phyloP scores from a whole-genome alignment of 2,329 filamentous ascomycete genomes.

The Colletotrichum falcatum region DNA sequence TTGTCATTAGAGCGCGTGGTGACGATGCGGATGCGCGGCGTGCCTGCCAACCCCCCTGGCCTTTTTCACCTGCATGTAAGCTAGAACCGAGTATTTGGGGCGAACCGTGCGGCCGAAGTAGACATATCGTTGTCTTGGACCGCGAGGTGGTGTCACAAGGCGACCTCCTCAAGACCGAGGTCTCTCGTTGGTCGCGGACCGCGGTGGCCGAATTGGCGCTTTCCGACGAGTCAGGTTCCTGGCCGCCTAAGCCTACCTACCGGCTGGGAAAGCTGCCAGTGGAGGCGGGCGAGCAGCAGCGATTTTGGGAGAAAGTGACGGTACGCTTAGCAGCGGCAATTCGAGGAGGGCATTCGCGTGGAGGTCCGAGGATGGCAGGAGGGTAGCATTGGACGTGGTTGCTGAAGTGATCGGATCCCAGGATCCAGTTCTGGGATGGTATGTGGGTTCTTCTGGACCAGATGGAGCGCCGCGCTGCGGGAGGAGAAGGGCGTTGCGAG shows the following conservation, averaged over 20 bases:
- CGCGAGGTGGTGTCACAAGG: constrained; percentile 28
- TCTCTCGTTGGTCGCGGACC: background rate
- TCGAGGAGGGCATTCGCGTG: constrained; percentile 19
- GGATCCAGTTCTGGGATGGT: constrained; percentile 30
- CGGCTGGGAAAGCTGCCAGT: background rate
- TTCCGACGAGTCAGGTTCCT: constrained; percentile 33
- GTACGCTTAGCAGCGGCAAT: constrained; percentile 31
- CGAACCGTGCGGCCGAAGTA: constrained; percentile 6
- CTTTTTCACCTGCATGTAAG: constrained; percentile 31
- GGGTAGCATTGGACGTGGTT: constrained; percentile 31
- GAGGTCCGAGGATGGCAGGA: constrained; percentile 8
- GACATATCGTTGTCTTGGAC: constrained; percentile 16
- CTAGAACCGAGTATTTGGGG: constrained; percentile 35
- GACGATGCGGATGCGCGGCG: constrained; percentile 28
- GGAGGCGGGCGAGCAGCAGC: background rate
- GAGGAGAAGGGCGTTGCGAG: constrained; percentile 7
- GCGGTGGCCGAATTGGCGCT: constrained; percentile 6
- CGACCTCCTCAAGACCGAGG: constrained; percentile 2
- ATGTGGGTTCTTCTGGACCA: constrained; percentile 1
- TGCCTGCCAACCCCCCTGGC: constrained; percentile 24
- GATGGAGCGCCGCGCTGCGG: constrained; percentile 27
- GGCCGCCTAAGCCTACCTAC: background rate
- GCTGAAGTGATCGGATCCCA: constrained; percentile 38
- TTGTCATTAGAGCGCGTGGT: constrained; percentile 34
- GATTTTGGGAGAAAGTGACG: constrained; percentile 16